Conservation (phyloP, 495 filamentous ascomycete species). For the Penicillium subrubescens region DNA sequence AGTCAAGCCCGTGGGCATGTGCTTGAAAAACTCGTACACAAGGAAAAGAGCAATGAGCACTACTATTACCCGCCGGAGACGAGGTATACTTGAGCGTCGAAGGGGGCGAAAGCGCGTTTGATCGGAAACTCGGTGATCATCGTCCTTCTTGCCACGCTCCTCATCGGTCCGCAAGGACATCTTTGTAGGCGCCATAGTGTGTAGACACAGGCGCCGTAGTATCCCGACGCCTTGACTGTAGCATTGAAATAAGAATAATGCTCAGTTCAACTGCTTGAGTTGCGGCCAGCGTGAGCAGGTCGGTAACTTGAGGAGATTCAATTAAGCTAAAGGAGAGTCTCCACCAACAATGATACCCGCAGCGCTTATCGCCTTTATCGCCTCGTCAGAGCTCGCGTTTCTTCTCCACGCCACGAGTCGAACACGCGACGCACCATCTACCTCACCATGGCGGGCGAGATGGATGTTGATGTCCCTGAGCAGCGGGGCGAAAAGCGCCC, state of each 20-base stretch:
- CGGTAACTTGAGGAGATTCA: background rate
- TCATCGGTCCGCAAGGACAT: conserved; percentile 57
- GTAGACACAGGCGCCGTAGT: conserved; percentile 20
- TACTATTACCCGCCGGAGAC: conserved; percentile 48
- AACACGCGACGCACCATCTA: conserved; percentile 6
- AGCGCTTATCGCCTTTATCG: conserved; percentile 16
- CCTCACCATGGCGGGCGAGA: conserved; percentile 44
- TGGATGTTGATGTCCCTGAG: conserved; percentile 45
- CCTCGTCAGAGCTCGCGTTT: conserved; percentile 20
- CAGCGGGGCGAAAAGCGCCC: conserved; percentile 67
- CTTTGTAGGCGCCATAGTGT: conserved; percentile 45
- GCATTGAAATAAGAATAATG: conserved; percentile 14
- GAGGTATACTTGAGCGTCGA: conserved; percentile 36
- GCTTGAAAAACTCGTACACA: conserved; percentile 56
- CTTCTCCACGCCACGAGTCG: conserved; percentile 23
- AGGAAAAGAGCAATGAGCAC: conserved; percentile 43
- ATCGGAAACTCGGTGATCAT: conserved; percentile 55
- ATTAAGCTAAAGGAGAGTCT: background rate
- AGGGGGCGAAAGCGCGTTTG: conserved; percentile 27
- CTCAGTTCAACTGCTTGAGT: background rate
- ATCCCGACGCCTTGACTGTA: conserved; percentile 8
- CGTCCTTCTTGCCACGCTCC: conserved; percentile 71
- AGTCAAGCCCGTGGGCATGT: conserved; percentile 50
- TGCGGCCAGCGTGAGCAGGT: background rate
- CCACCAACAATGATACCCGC: conserved; percentile 16